phyloP scores from a whole-genome alignment of 2,329 filamentous ascomycete genomes.

The Clonostachys solani region DNA sequence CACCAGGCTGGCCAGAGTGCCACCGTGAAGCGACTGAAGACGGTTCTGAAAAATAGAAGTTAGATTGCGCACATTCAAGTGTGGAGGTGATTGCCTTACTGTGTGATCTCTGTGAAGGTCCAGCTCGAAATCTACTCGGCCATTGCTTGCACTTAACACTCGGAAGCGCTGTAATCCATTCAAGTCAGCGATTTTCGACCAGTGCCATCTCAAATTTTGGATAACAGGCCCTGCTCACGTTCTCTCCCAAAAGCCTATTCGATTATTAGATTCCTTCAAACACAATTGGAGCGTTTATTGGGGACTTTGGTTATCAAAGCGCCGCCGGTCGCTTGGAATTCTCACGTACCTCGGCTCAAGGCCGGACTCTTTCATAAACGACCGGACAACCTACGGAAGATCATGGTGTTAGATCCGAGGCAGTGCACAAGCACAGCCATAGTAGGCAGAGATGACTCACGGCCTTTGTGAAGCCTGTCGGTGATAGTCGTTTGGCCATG shows the following conservation, averaged over 20 bases:
- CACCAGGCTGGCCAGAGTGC: conserved; percentile 73
- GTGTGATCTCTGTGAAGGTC: conserved; percentile 73
- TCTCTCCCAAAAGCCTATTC: conserved; percentile 8
- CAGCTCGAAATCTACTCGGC: conserved; percentile 71
- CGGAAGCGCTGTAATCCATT: conserved; percentile 47
- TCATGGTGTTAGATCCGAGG: background rate
- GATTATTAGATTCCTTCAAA: background rate
- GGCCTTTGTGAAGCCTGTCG: conserved; percentile 26
- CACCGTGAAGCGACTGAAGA: conserved; percentile 71
- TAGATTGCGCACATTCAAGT: background rate
- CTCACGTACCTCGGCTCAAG: conserved; percentile 76
- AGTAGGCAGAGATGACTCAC: conserved; percentile 9
- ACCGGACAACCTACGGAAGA: conserved; percentile 66
- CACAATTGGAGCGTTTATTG: no score
- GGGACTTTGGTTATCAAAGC: no score
- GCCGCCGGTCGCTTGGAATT: background rate
- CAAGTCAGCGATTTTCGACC: no score
- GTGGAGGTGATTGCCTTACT: conserved; percentile 36
- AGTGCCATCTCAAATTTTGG: accelerated
- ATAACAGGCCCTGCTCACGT: background rate
- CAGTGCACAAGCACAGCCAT: no score
- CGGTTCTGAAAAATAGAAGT: conserved; percentile 53
- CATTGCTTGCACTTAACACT: conserved; percentile 58
- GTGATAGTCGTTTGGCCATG: conserved; percentile 24
- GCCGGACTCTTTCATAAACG: conserved; percentile 81